A percentile compares a stretch with the other conserved stretches of the same genome.
Conservation (phyloP, 2,329 filamentous ascomycete species). For the Aspergillus tubingensis region DNA sequence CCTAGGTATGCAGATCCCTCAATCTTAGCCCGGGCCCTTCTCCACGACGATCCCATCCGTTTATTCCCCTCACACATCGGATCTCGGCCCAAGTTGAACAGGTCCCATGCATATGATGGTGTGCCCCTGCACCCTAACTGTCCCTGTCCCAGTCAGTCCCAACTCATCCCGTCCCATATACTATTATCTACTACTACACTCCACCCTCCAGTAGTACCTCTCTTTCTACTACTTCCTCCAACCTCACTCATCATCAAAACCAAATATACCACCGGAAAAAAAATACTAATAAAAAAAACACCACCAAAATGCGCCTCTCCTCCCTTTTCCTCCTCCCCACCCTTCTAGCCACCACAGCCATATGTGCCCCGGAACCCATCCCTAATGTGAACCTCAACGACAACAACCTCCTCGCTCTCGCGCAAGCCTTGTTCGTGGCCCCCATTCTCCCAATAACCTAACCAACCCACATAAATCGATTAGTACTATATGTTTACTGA, state of each 20-base stretch:
- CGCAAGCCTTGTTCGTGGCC: constrained; percentile 20
- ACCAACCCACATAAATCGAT: no score
- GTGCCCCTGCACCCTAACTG: neutral
- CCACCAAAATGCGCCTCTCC: constrained; percentile 21
- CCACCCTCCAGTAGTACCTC: neutral
- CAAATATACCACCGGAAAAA: no score
- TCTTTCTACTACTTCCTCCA: neutral
- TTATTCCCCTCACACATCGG: constrained; percentile 10
- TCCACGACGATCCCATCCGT: neutral
- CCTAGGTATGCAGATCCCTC: neutral
- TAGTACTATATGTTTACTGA: constrained; percentile 2
- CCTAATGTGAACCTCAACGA: constrained; percentile 7
- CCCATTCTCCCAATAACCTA: neutral
- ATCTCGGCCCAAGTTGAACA: constrained; percentile 9
- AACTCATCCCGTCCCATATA: neutral
- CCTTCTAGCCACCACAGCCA: constrained; percentile 20
- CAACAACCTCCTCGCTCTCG: constrained; percentile 23
- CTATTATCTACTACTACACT: neutral
- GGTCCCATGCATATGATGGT: neutral
- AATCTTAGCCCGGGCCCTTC: neutral
- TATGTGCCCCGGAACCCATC: constrained; percentile 17
- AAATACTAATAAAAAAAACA: no score
- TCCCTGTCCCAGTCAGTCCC: neutral
- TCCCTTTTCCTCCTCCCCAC: constrained; percentile 17
- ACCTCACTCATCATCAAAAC: neutral